A percentile compares a stretch with the other conserved stretches of the same genome.
Evolutionary conservation across 179 eudicot genomes (phyloP).

Genomic region (Amaranthus tricolor): DNA sequence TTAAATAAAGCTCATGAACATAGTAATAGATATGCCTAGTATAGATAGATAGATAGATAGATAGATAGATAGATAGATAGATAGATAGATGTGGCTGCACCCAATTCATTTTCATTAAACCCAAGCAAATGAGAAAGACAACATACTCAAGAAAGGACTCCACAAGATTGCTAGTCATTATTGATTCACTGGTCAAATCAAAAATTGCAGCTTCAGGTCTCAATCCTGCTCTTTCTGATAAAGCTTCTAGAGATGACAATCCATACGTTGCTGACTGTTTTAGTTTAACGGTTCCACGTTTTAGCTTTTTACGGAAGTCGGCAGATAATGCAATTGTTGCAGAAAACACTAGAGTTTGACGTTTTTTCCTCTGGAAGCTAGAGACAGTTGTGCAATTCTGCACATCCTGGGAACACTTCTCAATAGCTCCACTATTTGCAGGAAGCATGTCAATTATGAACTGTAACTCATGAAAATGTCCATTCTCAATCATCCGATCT

Average conservation of each 20-base stretch:
- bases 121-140: constrained; percentile 10
- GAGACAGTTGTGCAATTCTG: constrained; percentile 66
- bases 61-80: too few species aligned
- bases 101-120: neutral
- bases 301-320: constrained; percentile 86
- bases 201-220: constrained; percentile 79
- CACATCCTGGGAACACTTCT: constrained; percentile 40
- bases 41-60: too few species aligned
- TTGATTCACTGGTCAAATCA: constrained; percentile 79
- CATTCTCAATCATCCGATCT: constrained; percentile 94
- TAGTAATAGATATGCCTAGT: neutral
- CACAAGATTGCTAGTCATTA: constrained; percentile 77
- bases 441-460: constrained; percentile 96
- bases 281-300: constrained; percentile 64
- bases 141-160: constrained; percentile 94
- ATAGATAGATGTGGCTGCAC: neutral
- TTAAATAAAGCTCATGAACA: neutral
- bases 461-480: constrained; percentile 91
- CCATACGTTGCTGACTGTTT: constrained; percentile 47
- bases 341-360: constrained; percentile 95
- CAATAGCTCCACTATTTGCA: constrained; percentile 35
- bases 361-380: constrained; percentile 71
- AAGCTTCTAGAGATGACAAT: constrained; percentile 69
- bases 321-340: constrained; percentile 89
- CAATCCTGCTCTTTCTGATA: constrained; percentile 94